Conservation (phyloP, 441 rosid genomes). For the Eutrema salsugineum region DNA sequence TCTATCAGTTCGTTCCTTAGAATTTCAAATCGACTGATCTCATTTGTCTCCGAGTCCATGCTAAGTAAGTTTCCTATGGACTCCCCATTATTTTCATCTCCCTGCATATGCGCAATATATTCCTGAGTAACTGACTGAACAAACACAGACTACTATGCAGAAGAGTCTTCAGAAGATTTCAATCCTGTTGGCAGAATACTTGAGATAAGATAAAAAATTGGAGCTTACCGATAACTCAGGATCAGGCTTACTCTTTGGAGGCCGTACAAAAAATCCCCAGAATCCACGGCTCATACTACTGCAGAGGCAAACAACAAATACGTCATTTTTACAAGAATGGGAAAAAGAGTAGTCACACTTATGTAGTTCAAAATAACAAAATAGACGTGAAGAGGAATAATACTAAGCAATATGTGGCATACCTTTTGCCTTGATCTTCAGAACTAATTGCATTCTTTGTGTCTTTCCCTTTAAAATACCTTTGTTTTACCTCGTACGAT, state of each 20-base stretch:
- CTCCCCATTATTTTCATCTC: conserved; percentile 33
- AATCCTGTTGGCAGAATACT: not conserved
- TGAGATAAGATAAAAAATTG: conserved; percentile 17
- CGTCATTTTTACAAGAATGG: conserved; percentile 13
- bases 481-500: conserved; percentile 36
- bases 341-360: not conserved
- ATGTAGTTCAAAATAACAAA: conserved; percentile 1
- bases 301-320: conserved; percentile 17
- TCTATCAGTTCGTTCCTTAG: conserved; percentile 86
- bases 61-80: conserved; percentile 31
- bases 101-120: conserved; percentile 45
- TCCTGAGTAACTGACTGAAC: not conserved
- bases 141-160: not conserved
- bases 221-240: conserved; percentile 42
- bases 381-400: not conserved
- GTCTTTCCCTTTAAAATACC: conserved; percentile 40
- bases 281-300: conserved; percentile 52
- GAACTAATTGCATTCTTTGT: conserved; percentile 29
- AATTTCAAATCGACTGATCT: conserved; percentile 69
- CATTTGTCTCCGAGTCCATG: conserved; percentile 50
- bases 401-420: conserved; percentile 18
- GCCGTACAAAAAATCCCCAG: conserved; percentile 48
- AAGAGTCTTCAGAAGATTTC: not conserved
- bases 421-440: conserved; percentile 53
- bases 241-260: conserved; percentile 39